These are phyloP conservation scores for Speleostelium caveatum DNA, from an alignment of 78 protist species.

Conservation along the genomic window DNA sequence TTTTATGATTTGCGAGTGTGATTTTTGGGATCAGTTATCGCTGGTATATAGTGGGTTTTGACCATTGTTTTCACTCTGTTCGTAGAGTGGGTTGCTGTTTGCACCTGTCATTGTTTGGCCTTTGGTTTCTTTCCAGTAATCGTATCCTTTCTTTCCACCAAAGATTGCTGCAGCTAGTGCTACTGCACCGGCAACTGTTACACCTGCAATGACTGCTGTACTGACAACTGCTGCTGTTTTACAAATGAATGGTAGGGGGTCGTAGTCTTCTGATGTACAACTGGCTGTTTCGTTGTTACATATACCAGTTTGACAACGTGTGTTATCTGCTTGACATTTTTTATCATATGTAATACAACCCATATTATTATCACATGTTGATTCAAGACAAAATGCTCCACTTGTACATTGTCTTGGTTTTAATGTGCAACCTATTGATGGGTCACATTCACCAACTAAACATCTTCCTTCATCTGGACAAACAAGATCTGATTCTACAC, in stretches of 20 bases:
- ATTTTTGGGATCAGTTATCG: too few relatives aligned
- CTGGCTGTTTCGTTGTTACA: conserved; percentile 9
- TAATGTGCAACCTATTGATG: conserved; percentile 1
- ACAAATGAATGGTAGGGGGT: conserved; percentile 21
- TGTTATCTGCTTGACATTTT: conserved; percentile 8
- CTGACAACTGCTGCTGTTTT: conserved; percentile 16
- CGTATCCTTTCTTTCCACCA: conserved; percentile 59
- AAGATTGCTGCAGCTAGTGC: not conserved
- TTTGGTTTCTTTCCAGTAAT: conserved; percentile 15
- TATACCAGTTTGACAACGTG: conserved; percentile 13
- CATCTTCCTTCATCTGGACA: too few relatives aligned
- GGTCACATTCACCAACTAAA: too few relatives aligned
- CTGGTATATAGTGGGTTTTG: conserved; percentile 12
- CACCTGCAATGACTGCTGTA: conserved; percentile 38
- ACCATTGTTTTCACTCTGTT: not conserved
- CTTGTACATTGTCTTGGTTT: conserved; percentile 27
- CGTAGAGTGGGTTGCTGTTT: conserved; percentile 33
- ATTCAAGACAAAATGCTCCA: not conserved
- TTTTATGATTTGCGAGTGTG: too few relatives aligned
- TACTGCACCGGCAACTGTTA: conserved; percentile 25
- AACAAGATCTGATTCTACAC: not conserved
- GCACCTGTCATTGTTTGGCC: not conserved
- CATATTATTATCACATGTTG: conserved; percentile 3
- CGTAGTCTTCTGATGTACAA: conserved; percentile 6
- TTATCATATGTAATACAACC: conserved; percentile 34